Conservation (phyloP, 805 yeast genomes). For the Lachancea dasiensis region DNA sequence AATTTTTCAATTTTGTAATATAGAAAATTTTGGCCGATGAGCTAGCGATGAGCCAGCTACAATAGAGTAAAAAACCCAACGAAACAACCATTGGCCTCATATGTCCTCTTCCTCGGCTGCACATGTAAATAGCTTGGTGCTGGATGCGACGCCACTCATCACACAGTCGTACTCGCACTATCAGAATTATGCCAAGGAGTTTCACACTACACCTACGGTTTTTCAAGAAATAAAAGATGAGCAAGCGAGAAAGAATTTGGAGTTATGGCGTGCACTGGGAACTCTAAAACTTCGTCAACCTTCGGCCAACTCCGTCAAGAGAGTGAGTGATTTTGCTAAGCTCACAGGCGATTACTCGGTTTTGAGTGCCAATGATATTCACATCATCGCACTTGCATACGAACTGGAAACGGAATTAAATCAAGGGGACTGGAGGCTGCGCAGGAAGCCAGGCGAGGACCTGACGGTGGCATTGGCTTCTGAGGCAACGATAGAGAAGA, state of each 20-base stretch:
- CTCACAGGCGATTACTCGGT: conserved; percentile 90
- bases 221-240: conserved; percentile 82
- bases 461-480: conserved; percentile 20
- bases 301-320: conserved; percentile 50
- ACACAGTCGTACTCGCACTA: conserved; percentile 75
- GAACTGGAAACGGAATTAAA: conserved; percentile 73
- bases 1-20: not conserved
- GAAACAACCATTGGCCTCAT: conserved; percentile 41
- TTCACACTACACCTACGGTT: conserved; percentile 90
- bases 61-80: not conserved
- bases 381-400: conserved; percentile 84
- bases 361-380: conserved; percentile 84
- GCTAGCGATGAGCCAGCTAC: conserved; percentile 5
- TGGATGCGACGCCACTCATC: conserved; percentile 94
- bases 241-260: conserved; percentile 67
- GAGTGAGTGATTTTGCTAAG: conserved; percentile 70
- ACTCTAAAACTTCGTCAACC: conserved; percentile 72
- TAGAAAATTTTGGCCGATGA: conserved; percentile 7
- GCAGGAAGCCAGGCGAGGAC: conserved; percentile 66
- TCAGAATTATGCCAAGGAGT: conserved; percentile 60
- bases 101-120: conserved; percentile 19
- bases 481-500: conserved; percentile 14
- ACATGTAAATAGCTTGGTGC: conserved; percentile 54
- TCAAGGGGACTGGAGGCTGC: conserved; percentile 62
- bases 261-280: conserved; percentile 65